phyloP scores from a whole-genome alignment of 441 rosid genomes.

The Aleurites moluccanus region DNA sequence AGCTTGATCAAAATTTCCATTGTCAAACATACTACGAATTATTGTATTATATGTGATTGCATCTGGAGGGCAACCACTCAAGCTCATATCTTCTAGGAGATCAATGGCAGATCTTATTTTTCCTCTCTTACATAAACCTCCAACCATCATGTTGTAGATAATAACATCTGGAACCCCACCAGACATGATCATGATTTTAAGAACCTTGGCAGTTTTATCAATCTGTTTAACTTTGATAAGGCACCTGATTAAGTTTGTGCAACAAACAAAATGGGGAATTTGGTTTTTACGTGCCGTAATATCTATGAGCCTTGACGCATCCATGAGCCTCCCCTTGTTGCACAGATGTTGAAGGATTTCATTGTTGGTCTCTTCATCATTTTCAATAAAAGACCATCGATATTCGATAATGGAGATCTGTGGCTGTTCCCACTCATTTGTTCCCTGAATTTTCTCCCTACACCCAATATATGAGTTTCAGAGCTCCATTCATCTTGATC shows the following conservation, averaged over 20 bases:
- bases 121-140: constrained; percentile 68
- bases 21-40: constrained; percentile 61
- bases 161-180: constrained; percentile 83
- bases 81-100: constrained; percentile 70
- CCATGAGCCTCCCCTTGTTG: constrained; percentile 46
- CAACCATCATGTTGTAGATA: constrained; percentile 75
- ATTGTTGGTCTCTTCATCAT: constrained; percentile 62
- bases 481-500: constrained; percentile 45
- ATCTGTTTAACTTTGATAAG: constrained; percentile 45
- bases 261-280: constrained; percentile 71
- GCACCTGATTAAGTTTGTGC: constrained; percentile 68
- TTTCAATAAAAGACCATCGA: constrained; percentile 55
- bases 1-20: constrained; percentile 55
- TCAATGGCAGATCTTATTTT: constrained; percentile 48
- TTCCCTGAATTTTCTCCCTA: constrained; percentile 32
- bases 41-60: constrained; percentile 73
- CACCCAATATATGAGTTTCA: constrained; percentile 27
- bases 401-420: constrained; percentile 22
- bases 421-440: constrained; percentile 29
- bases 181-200: constrained; percentile 72
- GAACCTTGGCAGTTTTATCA: constrained; percentile 57
- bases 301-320: constrained; percentile 60
- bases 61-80: constrained; percentile 79
- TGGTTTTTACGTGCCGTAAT: constrained; percentile 72
- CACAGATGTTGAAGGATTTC: constrained; percentile 57